These are phyloP conservation scores for Breynia disticha DNA, from an alignment of 441 rosid species.

Conservation along the genomic window DNA sequence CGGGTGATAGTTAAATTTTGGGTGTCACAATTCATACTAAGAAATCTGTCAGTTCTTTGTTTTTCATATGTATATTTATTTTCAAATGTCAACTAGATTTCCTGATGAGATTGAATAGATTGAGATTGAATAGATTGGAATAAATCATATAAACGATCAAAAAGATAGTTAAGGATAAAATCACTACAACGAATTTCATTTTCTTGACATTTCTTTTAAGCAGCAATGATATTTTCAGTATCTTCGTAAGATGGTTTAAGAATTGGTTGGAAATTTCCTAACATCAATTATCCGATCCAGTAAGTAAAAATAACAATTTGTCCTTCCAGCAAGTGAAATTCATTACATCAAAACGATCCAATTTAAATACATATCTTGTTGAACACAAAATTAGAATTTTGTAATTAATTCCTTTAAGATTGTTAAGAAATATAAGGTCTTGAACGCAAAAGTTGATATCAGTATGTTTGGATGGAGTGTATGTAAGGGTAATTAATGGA, in stretches of 20 bases:
- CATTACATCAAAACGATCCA: neutral
- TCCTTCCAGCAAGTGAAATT: conserved; percentile 5
- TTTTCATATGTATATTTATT: too few relatives aligned
- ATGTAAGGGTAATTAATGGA: too few relatives aligned
- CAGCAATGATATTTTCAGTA: neutral
- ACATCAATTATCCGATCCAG: neutral
- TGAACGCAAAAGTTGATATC: too few relatives aligned
- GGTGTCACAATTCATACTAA: too few relatives aligned
- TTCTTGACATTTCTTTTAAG: neutral
- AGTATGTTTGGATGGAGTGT: too few relatives aligned
- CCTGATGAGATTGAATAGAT: neutral
- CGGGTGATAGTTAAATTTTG: too few relatives aligned
- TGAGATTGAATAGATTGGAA: neutral
- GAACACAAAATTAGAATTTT: neutral
- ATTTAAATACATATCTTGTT: neutral
- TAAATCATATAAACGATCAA: neutral
- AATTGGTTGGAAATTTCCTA: neutral
- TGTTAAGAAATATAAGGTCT: neutral
- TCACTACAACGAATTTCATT: conserved; percentile 1
- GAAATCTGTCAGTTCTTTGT: too few relatives aligned
- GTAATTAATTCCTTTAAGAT: neutral
- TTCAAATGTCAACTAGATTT: too few relatives aligned
- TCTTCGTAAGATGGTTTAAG: neutral
- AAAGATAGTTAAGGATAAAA: neutral
- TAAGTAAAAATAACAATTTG: neutral